Base-by-base conservation (phyloP, 148 eudicot species). In the Polygonum aviculare region DNA sequence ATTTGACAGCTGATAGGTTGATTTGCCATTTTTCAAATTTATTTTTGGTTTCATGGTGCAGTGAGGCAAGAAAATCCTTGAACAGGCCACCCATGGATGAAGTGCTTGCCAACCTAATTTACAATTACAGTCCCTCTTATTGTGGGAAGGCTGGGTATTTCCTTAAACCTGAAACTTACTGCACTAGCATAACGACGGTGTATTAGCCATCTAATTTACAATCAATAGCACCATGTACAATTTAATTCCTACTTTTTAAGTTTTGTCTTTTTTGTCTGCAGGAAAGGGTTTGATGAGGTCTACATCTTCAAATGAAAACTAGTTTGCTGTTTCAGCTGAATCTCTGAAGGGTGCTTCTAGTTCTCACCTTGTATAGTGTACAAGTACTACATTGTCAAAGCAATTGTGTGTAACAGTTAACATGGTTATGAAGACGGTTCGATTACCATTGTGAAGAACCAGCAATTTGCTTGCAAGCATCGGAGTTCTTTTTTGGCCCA, bases 51-150 rank as follows among this genome's bases (percentile, higher is more conserved):
- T 77, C 45, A 54, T 59, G 80, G 35, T 84, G 87, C 93, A 95
- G 98, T 65, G 98, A 95, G 90, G 97, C 97, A 5, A 82, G 98
- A 86, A 95, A 89, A 83, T 95, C 97, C n/a, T 77, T 80, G 44
- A 92, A 92, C 80, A 79, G 94, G 73, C 88, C 97, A 54, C 76
- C 88, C 75, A 77, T 79, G 74, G 75, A 78, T 44, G 84, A 86
- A 76, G 92, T 95, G 77, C 91, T 92, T 4, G 89, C 88, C 85
- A 87, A 86, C 78, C 91, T 95, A 69, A 92, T 95, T 72, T 95
- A 95, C 83, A 95, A 92, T 77, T 89, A 89, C 84, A 92, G 86
- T 51, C 96, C 98, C 77, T 92, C 97, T 72, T 95, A 85, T 75
- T 85, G 96, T 78, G 98, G 98, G 79, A 86, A 80, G 74, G 87